Evolutionary conservation across 2,329 filamentous ascomycete species (phyloP).

Genomic region (Fusarium brevicatenulatum): DNA sequence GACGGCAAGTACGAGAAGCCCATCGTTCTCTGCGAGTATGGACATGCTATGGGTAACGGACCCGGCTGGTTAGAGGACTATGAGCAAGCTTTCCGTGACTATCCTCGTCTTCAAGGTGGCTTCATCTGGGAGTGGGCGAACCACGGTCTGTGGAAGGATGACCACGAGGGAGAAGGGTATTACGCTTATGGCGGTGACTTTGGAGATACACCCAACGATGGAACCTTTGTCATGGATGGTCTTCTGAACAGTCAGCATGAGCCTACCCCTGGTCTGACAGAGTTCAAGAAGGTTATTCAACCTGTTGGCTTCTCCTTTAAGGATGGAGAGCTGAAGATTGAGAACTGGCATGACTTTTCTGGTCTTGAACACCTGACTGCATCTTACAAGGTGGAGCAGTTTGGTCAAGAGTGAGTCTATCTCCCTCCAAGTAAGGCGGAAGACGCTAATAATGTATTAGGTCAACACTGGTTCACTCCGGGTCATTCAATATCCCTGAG

Average conservation of each 20-base stretch:
- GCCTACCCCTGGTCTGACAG: constrained; percentile 65
- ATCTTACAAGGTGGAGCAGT: constrained; percentile 56
- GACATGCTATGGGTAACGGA: constrained; percentile 78
- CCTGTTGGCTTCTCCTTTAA: constrained; percentile 59
- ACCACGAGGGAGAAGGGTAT: constrained; percentile 56
- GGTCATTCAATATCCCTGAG: constrained; percentile 53
- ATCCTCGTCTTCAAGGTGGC: constrained; percentile 72
- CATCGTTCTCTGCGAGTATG: constrained; percentile 68
- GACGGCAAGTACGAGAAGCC: constrained; percentile 64
- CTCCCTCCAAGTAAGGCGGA: too few relatives aligned
- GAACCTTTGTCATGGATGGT: constrained; percentile 71
- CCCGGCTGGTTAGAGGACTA: constrained; percentile 77
- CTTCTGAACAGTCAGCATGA: constrained; percentile 63
- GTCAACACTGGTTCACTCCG: constrained; percentile 45
- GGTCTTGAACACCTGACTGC: constrained; percentile 55
- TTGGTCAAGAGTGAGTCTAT: constrained; percentile 52
- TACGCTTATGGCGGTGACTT: constrained; percentile 72
- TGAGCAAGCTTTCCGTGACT: constrained; percentile 68
- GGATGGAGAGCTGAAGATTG: constrained; percentile 51
- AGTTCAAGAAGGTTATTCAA: constrained; percentile 67
- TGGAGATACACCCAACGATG: constrained; percentile 68
- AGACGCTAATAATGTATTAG: constrained; percentile 15
- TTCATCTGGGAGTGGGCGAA: constrained; percentile 76
- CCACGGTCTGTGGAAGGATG: constrained; percentile 65
- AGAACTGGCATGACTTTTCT: constrained; percentile 63